Conservation (phyloP, 2,329 filamentous ascomycete genomes). For the Fusarium nodosum region DNA sequence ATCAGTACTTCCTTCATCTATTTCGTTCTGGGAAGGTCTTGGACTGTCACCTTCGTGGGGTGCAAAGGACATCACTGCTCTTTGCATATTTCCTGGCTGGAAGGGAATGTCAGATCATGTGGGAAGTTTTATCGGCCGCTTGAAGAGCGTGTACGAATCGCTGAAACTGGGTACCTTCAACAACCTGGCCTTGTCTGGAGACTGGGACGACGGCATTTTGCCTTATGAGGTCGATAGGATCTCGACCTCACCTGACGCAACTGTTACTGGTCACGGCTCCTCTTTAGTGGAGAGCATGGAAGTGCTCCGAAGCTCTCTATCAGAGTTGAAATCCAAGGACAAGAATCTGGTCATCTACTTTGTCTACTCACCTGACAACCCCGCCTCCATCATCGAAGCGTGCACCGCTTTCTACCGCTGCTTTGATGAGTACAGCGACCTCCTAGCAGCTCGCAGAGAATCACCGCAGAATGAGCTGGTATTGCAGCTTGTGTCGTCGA, state of each 20-base stretch:
- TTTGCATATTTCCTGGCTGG: conserved; percentile 78
- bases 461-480: conserved; percentile 74
- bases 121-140: conserved; percentile 73
- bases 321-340: conserved; percentile 58
- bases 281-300: conserved; percentile 64
- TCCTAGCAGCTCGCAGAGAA: conserved; percentile 59
- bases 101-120: conserved; percentile 73
- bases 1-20: conserved; percentile 79
- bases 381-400: conserved; percentile 74
- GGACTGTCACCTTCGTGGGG: conserved; percentile 80
- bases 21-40: conserved; percentile 85
- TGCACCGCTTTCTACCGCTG: conserved; percentile 81
- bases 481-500: conserved; percentile 79
- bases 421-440: conserved; percentile 69
- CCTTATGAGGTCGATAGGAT: conserved; percentile 64
- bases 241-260: conserved; percentile 57
- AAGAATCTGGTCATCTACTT: conserved; percentile 82
- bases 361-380: conserved; percentile 75
- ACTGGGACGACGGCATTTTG: conserved; percentile 61
- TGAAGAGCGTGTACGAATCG: conserved; percentile 79
- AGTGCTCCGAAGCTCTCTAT: conserved; percentile 62
- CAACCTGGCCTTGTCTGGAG: conserved; percentile 59
- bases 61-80: conserved; percentile 76
- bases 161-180: conserved; percentile 78
- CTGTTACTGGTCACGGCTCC: conserved; percentile 60